A percentile compares a stretch with the other conserved stretches of the same genome.
Conservation (phyloP, 768 basidiomycete species). For the Kwoniella newhampshirensis region DNA sequence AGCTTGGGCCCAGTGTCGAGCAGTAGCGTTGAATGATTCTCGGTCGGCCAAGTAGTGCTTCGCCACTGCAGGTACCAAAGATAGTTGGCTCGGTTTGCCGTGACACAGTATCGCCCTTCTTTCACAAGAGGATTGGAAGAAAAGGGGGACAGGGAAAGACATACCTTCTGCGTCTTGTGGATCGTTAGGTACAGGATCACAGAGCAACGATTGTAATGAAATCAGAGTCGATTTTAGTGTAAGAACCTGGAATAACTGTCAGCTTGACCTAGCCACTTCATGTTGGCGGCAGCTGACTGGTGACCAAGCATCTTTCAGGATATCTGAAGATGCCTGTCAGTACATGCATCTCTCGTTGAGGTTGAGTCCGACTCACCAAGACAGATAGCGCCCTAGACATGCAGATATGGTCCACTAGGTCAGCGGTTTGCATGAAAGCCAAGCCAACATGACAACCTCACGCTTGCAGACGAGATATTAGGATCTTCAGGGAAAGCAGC, state of each 20-base stretch:
- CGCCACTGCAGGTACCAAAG: conserved; percentile 61
- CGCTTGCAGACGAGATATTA: conserved; percentile 85
- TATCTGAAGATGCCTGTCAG: conserved; percentile 41
- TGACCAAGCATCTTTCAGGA: conserved; percentile 61
- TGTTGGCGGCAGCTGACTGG: conserved; percentile 22
- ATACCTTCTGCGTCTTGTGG: conserved; percentile 87
- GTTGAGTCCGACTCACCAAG: conserved; percentile 62
- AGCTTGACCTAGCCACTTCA: not conserved
- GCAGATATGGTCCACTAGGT: no score
- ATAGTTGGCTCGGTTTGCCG: not conserved
- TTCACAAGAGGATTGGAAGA: not conserved
- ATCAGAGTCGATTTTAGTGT: conserved; percentile 95
- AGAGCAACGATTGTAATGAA: conserved; percentile 86
- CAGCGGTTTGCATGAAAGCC: no score
- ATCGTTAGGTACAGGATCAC: conserved; percentile 91
- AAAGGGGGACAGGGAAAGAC: conserved; percentile 11
- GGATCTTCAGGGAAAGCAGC: conserved; percentile 59
- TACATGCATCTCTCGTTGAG: not conserved
- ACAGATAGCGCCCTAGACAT: conserved; percentile 81
- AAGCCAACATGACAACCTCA: no score
- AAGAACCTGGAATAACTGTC: conserved; percentile 63
- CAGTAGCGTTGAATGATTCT: conserved; percentile 84
- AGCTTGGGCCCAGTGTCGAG: conserved; percentile 87
- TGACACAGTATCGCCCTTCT: no score
- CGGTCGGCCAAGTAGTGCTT: conserved; percentile 93